phyloP scores from a whole-genome alignment of 495 filamentous ascomycete species.

The Aeminium ludgeri region DNA sequence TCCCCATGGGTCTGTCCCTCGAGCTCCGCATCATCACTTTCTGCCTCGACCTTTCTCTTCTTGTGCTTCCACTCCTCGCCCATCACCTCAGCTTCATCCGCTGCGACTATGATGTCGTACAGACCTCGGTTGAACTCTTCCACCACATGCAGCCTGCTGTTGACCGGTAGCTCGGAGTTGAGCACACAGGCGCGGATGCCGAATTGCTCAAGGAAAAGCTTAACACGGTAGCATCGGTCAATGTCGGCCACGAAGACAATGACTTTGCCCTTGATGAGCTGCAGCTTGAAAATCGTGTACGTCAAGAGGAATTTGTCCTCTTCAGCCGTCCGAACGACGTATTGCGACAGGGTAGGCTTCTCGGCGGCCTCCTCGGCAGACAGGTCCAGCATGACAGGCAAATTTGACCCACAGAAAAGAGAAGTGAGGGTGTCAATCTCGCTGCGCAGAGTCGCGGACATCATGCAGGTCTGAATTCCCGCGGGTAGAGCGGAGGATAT shows the following conservation, averaged over 20 bases:
- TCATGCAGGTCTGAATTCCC: constrained; percentile 76
- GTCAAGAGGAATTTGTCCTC: constrained; percentile 92
- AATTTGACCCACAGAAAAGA: constrained; percentile 50
- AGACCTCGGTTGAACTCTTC: constrained; percentile 92
- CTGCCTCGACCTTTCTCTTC: constrained; percentile 19
- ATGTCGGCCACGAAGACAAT: constrained; percentile 90
- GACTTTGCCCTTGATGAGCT: constrained; percentile 84
- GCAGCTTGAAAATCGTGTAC: constrained; percentile 88
- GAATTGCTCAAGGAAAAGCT: constrained; percentile 93
- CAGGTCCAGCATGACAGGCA: constrained; percentile 57
- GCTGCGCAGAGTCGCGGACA: constrained; percentile 77
- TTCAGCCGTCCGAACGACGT: constrained; percentile 75
- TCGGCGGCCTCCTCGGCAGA: constrained; percentile 47
- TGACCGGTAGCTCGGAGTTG: constrained; percentile 88
- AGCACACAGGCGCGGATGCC: constrained; percentile 84
- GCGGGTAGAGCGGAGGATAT: constrained; percentile 60
- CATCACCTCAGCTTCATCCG: constrained; percentile 78
- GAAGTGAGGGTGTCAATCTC: constrained; percentile 76
- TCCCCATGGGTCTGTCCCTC: not conserved
- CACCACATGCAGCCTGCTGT: constrained; percentile 81
- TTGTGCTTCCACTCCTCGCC: constrained; percentile 37
- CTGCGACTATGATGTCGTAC: constrained; percentile 94
- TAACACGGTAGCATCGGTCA: constrained; percentile 83
- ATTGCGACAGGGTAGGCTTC: constrained; percentile 64
- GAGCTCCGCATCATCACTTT: constrained; percentile 13